These are phyloP conservation scores for Trichosporon ovoides DNA, from an alignment of 1,284 basidiomycete species.

Conservation along the genomic window DNA sequence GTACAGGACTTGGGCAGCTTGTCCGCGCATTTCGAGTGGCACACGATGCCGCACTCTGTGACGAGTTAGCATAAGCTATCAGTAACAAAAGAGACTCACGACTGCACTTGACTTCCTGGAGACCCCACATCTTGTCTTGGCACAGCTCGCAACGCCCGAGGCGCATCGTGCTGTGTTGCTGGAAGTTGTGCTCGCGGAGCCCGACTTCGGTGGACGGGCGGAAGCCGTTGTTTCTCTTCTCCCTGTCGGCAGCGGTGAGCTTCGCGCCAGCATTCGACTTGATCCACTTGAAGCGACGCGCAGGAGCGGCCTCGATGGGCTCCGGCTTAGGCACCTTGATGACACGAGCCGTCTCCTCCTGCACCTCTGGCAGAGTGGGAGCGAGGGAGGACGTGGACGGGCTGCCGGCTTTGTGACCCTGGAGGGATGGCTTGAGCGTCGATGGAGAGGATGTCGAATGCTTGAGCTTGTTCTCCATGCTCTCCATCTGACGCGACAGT, in stretches of 20 bases:
- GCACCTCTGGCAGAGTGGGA: slow-evolving; percentile 45
- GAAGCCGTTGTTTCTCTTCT: slow-evolving; percentile 15
- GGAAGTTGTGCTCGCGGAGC: slow-evolving; percentile 70
- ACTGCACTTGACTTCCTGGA: slow-evolving; percentile 77
- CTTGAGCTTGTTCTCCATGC: slow-evolving; percentile 44
- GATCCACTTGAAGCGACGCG: slow-evolving; percentile 54
- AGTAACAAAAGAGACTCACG: slow-evolving; percentile 53
- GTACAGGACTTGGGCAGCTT: slow-evolving; percentile 46
- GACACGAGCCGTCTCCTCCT: slow-evolving; percentile 45
- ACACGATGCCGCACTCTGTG: slow-evolving; percentile 51
- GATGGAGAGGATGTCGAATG: slow-evolving; percentile 29
- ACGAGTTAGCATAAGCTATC: not conserved
- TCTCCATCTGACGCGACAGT: slow-evolving; percentile 69
- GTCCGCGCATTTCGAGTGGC: slow-evolving; percentile 51
- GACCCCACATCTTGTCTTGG: slow-evolving; percentile 97
- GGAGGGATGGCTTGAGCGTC: slow-evolving; percentile 6
- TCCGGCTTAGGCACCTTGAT: slow-evolving; percentile 49
- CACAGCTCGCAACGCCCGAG: slow-evolving; percentile 92
- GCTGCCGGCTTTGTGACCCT: slow-evolving; percentile 41
- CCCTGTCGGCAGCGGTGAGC: slow-evolving; percentile 8
- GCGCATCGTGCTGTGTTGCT: slow-evolving; percentile 79
- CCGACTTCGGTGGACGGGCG: slow-evolving; percentile 48
- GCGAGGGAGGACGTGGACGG: slow-evolving; percentile 48
- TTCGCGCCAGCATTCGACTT: slow-evolving; percentile 21
- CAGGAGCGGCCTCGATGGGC: slow-evolving; percentile 48